Base-by-base conservation (phyloP, 2,329 filamentous ascomycete genomes). In the Elsinoe necatrix region DNA sequence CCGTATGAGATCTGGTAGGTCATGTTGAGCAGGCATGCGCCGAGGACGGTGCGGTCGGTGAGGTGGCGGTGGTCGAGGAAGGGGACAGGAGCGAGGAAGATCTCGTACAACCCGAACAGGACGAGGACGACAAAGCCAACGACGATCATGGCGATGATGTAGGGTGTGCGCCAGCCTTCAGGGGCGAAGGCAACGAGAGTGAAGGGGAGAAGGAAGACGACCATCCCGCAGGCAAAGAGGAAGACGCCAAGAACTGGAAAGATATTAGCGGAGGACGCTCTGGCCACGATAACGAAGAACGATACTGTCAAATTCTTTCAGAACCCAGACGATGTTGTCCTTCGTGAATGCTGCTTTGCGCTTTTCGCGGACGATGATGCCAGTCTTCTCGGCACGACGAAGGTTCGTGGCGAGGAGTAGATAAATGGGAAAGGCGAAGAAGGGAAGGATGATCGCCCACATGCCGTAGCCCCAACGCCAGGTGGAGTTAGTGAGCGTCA, bases 381-480 rank as follows among this genome's bases (percentile, higher is more conserved):
- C 82, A n/a, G 71, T 63, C 56, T 75, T 75, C 59, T 73, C 73
- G 4, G 85, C 85, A 64, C 84, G 84, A 54, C 71, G 72, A 60
- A 84, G 77, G 63, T 85, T 84, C 61, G 75, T 67, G 56, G 79
- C 71, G 61, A 86, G 74, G 8, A 86, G 71, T 12, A 74, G 63
- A 29, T 80, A 78, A 11, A 88, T 73, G 0, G 86, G 85, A 18
- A 83, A 60, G 27, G 78, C 79, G 45, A 84, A 75, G 43, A 78
- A 69, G 1, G 84, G 84, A 3, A 82, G 73, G 59, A 87, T 76
- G 61, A 89, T 82, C 39, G 80, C 75, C 69, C 85, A 87, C 62
- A 78, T 75, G 41, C 83, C 85, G 63, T 83, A 87, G 1, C 77
- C 83, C 85, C 84, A 88, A 37, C 82, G 77, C 79, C 81, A 87